Percentiles rank a stretch among this genome's conserved stretches.
phyloP scores from a whole-genome alignment of 2,329 filamentous ascomycete species.

The Diaporthe sp. region DNA sequence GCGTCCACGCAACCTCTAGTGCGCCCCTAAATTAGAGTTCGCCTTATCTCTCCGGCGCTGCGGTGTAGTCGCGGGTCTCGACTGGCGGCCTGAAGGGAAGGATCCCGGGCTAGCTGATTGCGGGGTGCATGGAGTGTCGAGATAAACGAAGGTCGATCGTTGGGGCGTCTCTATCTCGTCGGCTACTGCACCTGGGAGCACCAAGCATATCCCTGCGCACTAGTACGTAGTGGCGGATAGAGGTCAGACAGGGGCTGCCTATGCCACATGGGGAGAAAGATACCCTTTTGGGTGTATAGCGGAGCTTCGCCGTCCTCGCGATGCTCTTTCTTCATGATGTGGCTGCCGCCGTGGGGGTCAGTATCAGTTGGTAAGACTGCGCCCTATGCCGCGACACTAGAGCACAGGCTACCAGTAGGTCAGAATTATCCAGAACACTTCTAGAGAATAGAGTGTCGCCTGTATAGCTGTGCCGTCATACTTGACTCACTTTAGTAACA shows the following conservation, averaged over 20 bases:
- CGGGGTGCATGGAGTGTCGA: slow-evolving; percentile 12
- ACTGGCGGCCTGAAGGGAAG: background rate
- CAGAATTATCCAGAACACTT: too few relatives aligned
- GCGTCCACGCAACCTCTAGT: background rate
- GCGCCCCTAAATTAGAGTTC: slow-evolving; percentile 10
- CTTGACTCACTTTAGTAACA: background rate
- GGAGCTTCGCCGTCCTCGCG: background rate
- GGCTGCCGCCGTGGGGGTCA: background rate
- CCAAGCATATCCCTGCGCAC: background rate
- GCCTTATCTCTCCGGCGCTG: background rate
- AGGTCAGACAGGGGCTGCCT: background rate
- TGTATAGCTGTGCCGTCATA: too few relatives aligned
- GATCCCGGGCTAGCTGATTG: background rate
- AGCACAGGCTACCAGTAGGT: too few relatives aligned
- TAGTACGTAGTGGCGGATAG: background rate
- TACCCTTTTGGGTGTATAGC: background rate
- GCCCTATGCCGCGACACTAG: too few relatives aligned
- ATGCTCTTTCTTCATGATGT: background rate
- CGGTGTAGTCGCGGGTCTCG: background rate
- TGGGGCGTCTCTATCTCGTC: background rate
- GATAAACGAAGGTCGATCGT: slow-evolving; percentile 6
- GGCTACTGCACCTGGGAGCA: slow-evolving; percentile 6
- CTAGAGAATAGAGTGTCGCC: too few relatives aligned
- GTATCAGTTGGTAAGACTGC: background rate
- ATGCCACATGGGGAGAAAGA: background rate